phyloP scores from a whole-genome alignment of 2,329 filamentous ascomycete species.

The Plenodomus tracheiphilus region DNA sequence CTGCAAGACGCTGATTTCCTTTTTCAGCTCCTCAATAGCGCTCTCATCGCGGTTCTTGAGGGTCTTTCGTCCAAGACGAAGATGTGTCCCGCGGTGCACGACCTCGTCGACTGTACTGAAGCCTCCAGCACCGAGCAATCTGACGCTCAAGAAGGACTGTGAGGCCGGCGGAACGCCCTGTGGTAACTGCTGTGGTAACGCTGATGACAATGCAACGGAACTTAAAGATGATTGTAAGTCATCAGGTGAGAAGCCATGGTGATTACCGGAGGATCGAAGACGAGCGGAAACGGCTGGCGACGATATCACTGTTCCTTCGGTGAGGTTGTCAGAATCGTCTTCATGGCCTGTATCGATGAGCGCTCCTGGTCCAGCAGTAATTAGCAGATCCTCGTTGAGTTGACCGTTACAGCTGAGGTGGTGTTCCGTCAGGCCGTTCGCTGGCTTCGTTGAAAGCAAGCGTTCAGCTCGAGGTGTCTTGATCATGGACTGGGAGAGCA shows the following conservation, averaged over 20 bases:
- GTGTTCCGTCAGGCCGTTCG: not conserved
- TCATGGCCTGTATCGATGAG: not conserved
- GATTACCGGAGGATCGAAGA: not conserved
- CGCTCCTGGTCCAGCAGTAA: not conserved
- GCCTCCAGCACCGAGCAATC: constrained; percentile 41
- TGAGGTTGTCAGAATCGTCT: not conserved
- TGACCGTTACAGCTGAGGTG: not conserved
- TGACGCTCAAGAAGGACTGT: constrained; percentile 40
- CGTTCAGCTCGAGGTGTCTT: not conserved
- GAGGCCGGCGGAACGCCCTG: constrained; percentile 10
- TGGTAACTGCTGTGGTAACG: not conserved
- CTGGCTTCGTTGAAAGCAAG: not conserved
- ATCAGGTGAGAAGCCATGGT: not conserved
- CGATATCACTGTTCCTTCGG: not conserved
- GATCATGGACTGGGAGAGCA: constrained; percentile 27
- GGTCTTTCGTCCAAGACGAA: constrained; percentile 41
- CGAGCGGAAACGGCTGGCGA: not conserved
- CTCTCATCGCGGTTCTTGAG: constrained; percentile 41
- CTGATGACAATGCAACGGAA: not conserved
- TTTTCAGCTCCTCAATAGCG: constrained; percentile 38
- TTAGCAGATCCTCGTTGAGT: not conserved
- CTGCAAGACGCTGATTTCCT: constrained; percentile 42
- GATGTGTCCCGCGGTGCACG: constrained; percentile 38
- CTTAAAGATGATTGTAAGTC: not conserved
- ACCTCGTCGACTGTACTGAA: constrained; percentile 46